Percentiles rank a stretch among this genome's conserved stretches.
Conservation (phyloP, 768 basidiomycete genomes). For the Pleurotus djamor region DNA sequence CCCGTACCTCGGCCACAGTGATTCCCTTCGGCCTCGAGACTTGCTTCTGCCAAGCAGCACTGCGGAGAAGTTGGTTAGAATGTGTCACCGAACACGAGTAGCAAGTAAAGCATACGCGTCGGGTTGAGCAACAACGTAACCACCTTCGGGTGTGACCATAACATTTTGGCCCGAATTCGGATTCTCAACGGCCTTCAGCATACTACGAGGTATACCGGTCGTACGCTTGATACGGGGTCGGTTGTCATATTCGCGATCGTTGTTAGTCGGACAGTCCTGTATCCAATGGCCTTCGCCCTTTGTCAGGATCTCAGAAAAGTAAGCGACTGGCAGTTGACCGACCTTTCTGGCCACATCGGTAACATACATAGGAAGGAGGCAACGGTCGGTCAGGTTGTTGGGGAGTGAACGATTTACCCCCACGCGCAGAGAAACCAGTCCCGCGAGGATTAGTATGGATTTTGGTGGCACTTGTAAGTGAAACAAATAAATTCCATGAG, state of each 20-base stretch:
- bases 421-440: conserved; percentile 57
- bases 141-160: conserved; percentile 99
- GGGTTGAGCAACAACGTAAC: conserved; percentile 95
- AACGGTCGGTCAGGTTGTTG: conserved; percentile 70
- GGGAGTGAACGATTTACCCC: conserved; percentile 54
- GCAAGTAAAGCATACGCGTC: conserved; percentile 71
- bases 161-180: conserved; percentile 78
- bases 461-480: conserved; percentile 58
- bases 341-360: conserved; percentile 99
- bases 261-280: conserved; percentile 97
- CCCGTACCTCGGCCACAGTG: conserved; percentile 87
- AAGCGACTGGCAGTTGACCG: neutral
- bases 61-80: conserved; percentile 22
- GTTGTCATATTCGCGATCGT: conserved; percentile 92
- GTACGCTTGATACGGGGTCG: conserved; percentile 95
- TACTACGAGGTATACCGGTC: conserved; percentile 96
- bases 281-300: conserved; percentile 89
- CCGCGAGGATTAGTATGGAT: conserved; percentile 68
- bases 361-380: conserved; percentile 96
- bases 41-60: conserved; percentile 95
- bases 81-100: neutral
- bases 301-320: conserved; percentile 10
- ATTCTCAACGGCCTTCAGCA: conserved; percentile 94
- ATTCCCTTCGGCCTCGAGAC: conserved; percentile 75
- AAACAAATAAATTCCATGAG: conserved; percentile 65